Conservation (phyloP, 2,329 filamentous ascomycete genomes). For the Exophiala spinifera region DNA sequence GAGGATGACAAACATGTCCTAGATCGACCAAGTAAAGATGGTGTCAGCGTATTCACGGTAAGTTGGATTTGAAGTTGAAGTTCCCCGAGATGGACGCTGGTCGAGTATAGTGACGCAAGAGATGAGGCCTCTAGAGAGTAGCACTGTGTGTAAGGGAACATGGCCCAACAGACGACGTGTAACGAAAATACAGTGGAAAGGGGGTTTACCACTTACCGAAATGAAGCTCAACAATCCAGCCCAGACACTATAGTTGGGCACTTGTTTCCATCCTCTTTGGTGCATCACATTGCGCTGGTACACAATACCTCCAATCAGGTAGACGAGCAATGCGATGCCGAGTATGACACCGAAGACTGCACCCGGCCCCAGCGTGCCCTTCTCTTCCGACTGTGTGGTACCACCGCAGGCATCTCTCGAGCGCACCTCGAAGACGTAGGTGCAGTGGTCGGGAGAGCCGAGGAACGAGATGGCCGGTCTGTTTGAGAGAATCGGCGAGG, state of each 20-base stretch:
- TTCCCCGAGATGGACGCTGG: slow-evolving; percentile 5
- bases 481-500: slow-evolving; percentile 59
- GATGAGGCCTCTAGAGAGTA: slow-evolving; percentile 16
- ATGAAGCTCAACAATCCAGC: slow-evolving; percentile 80
- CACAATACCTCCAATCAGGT: slow-evolving; percentile 86
- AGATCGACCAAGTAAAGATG: slow-evolving; percentile 13
- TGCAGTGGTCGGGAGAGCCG: slow-evolving; percentile 83
- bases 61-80: slow-evolving; percentile 18
- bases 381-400: slow-evolving; percentile 45
- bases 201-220: slow-evolving; percentile 56
- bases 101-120: slow-evolving; percentile 12
- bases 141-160: slow-evolving; percentile 22
- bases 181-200: not conserved
- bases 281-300: slow-evolving; percentile 95
- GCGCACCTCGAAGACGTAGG: slow-evolving; percentile 92
- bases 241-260: slow-evolving; percentile 94
- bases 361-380: slow-evolving; percentile 63
- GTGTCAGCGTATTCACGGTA: slow-evolving; percentile 15
- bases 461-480: slow-evolving; percentile 67
- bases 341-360: slow-evolving; percentile 85
- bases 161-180: slow-evolving; percentile 4
- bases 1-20: slow-evolving; percentile 49
- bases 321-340: slow-evolving; percentile 76
- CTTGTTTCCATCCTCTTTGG: slow-evolving; percentile 88
- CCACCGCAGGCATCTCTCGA: slow-evolving; percentile 80